phyloP scores from a whole-genome alignment of 257 asterid genomes.

The Dorcoceras hygrometricum region DNA sequence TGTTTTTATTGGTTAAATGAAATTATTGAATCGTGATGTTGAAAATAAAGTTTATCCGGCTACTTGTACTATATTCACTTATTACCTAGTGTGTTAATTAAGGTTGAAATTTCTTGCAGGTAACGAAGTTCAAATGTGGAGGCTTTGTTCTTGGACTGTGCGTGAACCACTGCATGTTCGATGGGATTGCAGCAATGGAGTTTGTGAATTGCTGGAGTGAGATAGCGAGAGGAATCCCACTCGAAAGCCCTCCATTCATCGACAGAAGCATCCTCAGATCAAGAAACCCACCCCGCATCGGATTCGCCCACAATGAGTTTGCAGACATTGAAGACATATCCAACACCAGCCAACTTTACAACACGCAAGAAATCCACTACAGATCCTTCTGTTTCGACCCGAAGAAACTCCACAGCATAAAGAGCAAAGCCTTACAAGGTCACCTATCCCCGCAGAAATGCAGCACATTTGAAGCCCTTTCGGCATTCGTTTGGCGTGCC shows the following conservation, averaged over 20 bases:
- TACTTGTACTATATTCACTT: too few relatives aligned
- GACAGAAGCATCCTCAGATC: conserved; percentile 69
- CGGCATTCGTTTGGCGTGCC: conserved; percentile 76
- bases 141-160: conserved; percentile 83
- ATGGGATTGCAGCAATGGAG: conserved; percentile 89
- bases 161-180: conserved; percentile 90
- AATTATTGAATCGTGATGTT: too few relatives aligned
- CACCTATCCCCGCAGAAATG: conserved; percentile 44
- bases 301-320: conserved; percentile 71
- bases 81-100: background rate
- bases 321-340: conserved; percentile 69
- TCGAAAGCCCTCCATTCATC: conserved; percentile 62
- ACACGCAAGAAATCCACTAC: conserved; percentile 58
- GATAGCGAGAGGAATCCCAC: conserved; percentile 54
- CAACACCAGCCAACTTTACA: conserved; percentile 48
- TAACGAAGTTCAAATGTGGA: conserved; percentile 85
- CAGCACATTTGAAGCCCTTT: conserved; percentile 80
- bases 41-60: too few relatives aligned
- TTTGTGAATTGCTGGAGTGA: conserved; percentile 85
- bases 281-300: conserved; percentile 58
- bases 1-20: too few relatives aligned
- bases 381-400: conserved; percentile 64
- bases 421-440: conserved; percentile 45
- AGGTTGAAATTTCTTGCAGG: conserved; percentile 29
- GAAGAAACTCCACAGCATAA: conserved; percentile 57